Base-by-base conservation (phyloP, 78 protist species). In the Polysphondylium violaceum region DNA sequence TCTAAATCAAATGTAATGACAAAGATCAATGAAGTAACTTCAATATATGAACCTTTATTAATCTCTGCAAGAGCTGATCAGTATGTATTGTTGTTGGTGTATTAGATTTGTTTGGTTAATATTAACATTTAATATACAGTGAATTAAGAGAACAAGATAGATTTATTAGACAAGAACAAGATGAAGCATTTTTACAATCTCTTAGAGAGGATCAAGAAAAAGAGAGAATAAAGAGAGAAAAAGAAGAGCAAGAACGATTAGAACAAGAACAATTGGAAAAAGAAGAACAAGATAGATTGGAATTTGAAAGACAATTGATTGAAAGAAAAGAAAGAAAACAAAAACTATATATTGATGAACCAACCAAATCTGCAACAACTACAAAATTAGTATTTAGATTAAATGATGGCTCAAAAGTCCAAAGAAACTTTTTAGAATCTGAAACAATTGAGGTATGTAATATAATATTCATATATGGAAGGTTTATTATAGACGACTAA, bases 321-420 rank as follows among this genome's bases (percentile, higher is more conserved):
- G 64, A 69, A 7, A 68, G 56, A 41, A 81, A 81, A 59, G 50
- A 41, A 17, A 50, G 25, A 41, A 67, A 69, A 41, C 35, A 56
- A 43, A 19, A 25, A 40, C 6, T 16, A 21, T 69, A 58, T 43
- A 2, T 23, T 0, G 23, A n/a, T 9, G 90, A 81, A 44, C 90
- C 90, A 69, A 41, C 21, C 21, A 50, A 43, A 51, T 31, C 47
- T 29, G n/a, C 14, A 43, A 5, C 3, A 25, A 56, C 31, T 35
- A 63, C 90, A 0, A 67, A 61, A 69, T 17, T 81, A n/a, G 90
- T 65, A 2, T 58, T 81, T 56, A 81, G 75, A 69, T 25, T 81
- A 29, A 47, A 40, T 38, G 90, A 81, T 51, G 90, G 90, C 11
- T 63, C 90, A 43, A 81, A 65, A 69, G 43, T 81, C 38, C 90